A percentile compares a stretch with the other conserved stretches of the same genome.
Conservation (phyloP, 129 eudicot genomes). For the Helianthus annuus region DNA sequence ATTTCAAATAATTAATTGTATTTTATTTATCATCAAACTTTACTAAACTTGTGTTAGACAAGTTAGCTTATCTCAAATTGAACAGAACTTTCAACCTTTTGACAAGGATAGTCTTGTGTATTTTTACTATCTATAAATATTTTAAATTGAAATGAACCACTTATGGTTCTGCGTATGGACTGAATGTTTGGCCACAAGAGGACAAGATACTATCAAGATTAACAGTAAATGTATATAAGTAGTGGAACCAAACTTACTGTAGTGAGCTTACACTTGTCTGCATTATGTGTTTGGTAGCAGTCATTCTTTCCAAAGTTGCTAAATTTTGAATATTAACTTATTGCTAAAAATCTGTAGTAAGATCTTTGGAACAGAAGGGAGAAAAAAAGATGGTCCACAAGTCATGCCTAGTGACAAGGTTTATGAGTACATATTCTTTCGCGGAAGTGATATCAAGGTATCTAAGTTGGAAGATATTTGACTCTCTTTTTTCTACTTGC, state of each 20-base stretch:
- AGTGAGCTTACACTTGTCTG: too few species aligned
- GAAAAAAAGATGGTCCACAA: conserved; percentile 86
- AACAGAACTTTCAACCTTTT: background rate
- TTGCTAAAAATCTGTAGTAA: too few species aligned
- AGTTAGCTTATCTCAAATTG: background rate
- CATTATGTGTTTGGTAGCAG: too few species aligned
- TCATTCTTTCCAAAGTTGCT: too few species aligned
- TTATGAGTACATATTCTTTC: conserved; percentile 80
- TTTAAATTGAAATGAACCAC: conserved; percentile 5
- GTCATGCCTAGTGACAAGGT: conserved; percentile 76
- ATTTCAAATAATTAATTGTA: background rate
- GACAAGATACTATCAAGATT: too few species aligned
- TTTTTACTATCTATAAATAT: background rate
- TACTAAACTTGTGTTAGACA: too few species aligned
- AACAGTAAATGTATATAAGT: background rate
- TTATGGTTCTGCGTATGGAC: background rate
- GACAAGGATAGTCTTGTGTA: background rate
- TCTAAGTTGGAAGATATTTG: background rate
- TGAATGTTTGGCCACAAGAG: background rate
- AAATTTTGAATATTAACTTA: too few species aligned
- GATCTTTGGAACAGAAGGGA: conserved; percentile 97
- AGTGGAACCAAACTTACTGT: too few species aligned
- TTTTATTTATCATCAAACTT: too few species aligned
- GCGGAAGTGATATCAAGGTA: conserved; percentile 98
- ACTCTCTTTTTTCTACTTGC: too few species aligned